Base-by-base conservation (phyloP, 2,329 filamentous ascomycete genomes). In the Aspergillus transmontanensis region DNA sequence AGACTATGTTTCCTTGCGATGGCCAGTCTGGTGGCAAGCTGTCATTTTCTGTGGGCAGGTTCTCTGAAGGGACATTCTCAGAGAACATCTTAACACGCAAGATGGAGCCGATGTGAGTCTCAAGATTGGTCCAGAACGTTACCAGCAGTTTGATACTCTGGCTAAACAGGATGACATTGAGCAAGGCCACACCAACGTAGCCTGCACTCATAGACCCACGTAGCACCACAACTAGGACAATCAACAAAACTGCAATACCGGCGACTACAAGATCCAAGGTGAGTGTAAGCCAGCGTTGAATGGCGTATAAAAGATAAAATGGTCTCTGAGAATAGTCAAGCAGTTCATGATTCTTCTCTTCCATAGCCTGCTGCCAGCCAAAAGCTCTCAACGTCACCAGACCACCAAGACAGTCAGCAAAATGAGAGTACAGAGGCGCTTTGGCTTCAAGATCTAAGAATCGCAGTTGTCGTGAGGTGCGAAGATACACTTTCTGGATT, bases 371-470 rank as follows among this genome's bases (percentile, higher is more conserved):
- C n/a, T 82, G 76, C 85, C 85, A 88, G 1, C 83, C 81, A 64
- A 87, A 88, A 1, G 86, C 84, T 11, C 86, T 81, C 30, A 88
- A 79, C 0, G 86, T 88, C 0, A 80, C 77, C 0, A 88, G 71
- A 0, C 87, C 87, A 39, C 81, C 81, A 48, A 87, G 79, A 2
- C 83, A 84, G 65, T 88, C 86, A 26, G 83, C 78, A 66, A 88
- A 88, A 63, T 87, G 78, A 19, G 80, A 84, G 75, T 85, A 87
- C 0, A 89, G 75, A 0, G 86, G 86, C 0, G 83, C 83, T 66
- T 89, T 88, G 1, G 84, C 82, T 71, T 90, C 87, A 1, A 90
- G 80, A 53, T 89, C 87, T 12, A 90, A 72, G 23, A 87, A 79
- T 56, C 87, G 81, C 9, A 90, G 72, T 70, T 89, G 87, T 0